A percentile compares a stretch with the other conserved stretches of the same genome.
phyloP scores from a whole-genome alignment of 371 early-diverging fungal species.

The Cokeromyces recurvatus region DNA sequence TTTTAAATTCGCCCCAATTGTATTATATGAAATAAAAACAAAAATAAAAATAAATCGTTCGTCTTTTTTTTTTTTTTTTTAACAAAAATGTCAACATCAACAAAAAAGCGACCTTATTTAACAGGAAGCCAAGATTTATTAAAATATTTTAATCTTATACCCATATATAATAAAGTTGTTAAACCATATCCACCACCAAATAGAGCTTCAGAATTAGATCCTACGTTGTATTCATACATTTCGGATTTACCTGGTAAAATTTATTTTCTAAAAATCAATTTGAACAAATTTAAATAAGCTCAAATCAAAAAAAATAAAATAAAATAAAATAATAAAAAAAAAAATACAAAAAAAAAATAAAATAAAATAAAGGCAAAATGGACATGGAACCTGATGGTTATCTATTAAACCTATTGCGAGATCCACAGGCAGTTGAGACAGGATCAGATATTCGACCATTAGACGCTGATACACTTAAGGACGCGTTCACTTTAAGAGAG shows the following conservation, averaged over 20 bases:
- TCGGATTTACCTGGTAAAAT: conserved; percentile 52
- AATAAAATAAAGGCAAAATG: conserved; percentile 22
- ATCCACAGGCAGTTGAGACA: conserved; percentile 35
- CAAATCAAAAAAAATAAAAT: no score
- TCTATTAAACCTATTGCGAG: conserved; percentile 34
- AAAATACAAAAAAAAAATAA: neutral
- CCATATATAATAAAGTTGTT: conserved; percentile 54
- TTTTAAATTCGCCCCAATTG: no score
- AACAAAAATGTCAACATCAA: no score
- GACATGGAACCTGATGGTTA: conserved; percentile 39
- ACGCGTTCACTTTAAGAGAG: conserved; percentile 49
- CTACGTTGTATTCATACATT: conserved; percentile 46
- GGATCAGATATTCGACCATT: conserved; percentile 32
- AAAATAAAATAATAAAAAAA: neutral
- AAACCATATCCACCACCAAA: conserved; percentile 43
- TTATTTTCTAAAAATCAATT: no score
- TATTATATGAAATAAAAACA: no score
- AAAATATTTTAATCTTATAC: conserved; percentile 49
- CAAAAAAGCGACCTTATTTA: no score
- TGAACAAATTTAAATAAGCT: no score
- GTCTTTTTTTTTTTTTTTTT: no score
- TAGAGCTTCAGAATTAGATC: conserved; percentile 37
- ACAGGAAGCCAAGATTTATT: conserved; percentile 57
- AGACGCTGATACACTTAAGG: conserved; percentile 43
- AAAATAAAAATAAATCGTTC: no score